A percentile compares a stretch with the other conserved stretches of the same genome.
phyloP scores from a whole-genome alignment of 1,284 basidiomycete species.

The Fomitopsis betulina region DNA sequence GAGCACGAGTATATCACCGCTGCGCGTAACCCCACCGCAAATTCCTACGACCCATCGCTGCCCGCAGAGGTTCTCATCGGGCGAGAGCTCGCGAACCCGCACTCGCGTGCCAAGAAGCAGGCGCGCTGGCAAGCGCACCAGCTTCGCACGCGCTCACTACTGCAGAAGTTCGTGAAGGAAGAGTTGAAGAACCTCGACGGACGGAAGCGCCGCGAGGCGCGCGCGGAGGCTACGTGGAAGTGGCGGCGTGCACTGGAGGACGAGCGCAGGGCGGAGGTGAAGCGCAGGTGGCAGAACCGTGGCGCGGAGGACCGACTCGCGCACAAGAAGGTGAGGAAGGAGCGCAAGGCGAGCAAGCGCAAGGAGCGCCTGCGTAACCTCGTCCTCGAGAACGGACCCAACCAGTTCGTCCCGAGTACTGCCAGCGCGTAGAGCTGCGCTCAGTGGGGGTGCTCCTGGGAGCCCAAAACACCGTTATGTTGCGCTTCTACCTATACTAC shows the following conservation, averaged over 20 bases:
- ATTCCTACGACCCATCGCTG: constrained; percentile 41
- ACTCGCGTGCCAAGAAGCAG: constrained; percentile 76
- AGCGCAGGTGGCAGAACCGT: constrained; percentile 37
- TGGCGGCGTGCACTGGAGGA: constrained; percentile 58
- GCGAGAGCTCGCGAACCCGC: constrained; percentile 72
- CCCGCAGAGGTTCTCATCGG: constrained; percentile 63
- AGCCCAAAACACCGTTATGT: neutral
- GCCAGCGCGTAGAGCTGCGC: constrained; percentile 1
- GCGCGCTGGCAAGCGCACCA: constrained; percentile 62
- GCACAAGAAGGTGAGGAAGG: constrained; percentile 44
- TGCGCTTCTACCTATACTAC: neutral
- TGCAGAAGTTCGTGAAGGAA: constrained; percentile 46
- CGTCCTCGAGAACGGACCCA: constrained; percentile 53
- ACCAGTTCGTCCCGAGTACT: constrained; percentile 58
- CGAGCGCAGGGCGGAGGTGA: constrained; percentile 54
- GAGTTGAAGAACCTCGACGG: constrained; percentile 55
- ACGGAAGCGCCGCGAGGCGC: constrained; percentile 53
- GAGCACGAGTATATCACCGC: constrained; percentile 58
- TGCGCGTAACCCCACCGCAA: constrained; percentile 44
- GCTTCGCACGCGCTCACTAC: constrained; percentile 40
- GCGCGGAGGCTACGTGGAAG: constrained; percentile 68
- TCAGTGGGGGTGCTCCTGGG: neutral
- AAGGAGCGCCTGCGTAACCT: constrained; percentile 58
- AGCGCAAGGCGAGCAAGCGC: constrained; percentile 55
- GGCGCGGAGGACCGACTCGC: constrained; percentile 29